These are phyloP conservation scores for Lablab purpureus DNA, from an alignment of 306 rosid species.

Conservation along the genomic window DNA sequence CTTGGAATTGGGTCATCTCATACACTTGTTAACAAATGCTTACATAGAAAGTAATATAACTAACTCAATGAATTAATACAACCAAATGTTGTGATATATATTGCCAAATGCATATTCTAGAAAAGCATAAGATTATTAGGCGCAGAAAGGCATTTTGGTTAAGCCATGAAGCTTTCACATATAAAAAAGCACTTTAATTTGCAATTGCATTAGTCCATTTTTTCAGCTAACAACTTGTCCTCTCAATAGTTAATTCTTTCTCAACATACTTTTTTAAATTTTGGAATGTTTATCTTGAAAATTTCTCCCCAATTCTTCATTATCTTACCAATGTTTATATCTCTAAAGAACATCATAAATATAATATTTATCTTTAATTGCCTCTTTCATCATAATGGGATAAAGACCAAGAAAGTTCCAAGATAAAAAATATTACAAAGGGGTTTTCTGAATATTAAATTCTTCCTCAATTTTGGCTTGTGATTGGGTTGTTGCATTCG, in stretches of 20 bases:
- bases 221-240: constrained; percentile 16
- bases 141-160: constrained; percentile 39
- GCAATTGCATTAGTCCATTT: background rate
- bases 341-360: background rate
- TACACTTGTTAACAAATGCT: constrained; percentile 19
- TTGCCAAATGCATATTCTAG: constrained; percentile 23
- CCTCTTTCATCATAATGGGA: background rate
- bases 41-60: constrained; percentile 28
- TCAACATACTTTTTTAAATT: constrained; percentile 7
- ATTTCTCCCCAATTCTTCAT: background rate
- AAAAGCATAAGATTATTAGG: constrained; percentile 25
- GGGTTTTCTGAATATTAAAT: background rate
- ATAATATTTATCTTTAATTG: background rate
- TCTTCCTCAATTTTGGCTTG: background rate
- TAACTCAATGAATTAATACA: constrained; percentile 23
- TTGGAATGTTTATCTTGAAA: constrained; percentile 15
- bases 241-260: constrained; percentile 9
- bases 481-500: background rate
- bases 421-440: background rate
- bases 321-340: background rate
- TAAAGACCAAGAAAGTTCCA: background rate
- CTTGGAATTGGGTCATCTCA: constrained; percentile 10
- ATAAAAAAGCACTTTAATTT: constrained; percentile 31
- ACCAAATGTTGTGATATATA: constrained; percentile 16
- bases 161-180: constrained; percentile 11